Conservation (phyloP, 441 rosid genomes). For the Melastoma candidum region DNA sequence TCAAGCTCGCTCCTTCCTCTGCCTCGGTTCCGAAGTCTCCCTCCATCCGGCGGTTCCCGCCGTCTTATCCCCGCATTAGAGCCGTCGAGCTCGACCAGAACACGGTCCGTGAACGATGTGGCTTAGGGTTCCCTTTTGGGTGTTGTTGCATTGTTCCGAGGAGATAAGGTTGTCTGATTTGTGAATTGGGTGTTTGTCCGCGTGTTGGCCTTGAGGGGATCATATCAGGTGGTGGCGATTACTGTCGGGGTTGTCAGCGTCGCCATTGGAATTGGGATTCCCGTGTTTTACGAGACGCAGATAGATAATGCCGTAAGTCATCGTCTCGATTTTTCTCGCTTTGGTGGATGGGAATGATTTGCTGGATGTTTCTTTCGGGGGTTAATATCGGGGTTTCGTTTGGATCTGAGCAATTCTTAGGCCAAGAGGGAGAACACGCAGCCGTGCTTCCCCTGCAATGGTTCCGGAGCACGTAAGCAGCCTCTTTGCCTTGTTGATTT, state of each 20-base stretch:
- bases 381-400: no score
- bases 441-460: constrained; percentile 89
- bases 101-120: constrained; percentile 35
- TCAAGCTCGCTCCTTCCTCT: constrained; percentile 24
- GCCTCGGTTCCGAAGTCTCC: constrained; percentile 18
- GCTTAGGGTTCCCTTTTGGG: not conserved
- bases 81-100: constrained; percentile 71
- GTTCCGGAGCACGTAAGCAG: constrained; percentile 91
- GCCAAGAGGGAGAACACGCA: constrained; percentile 45
- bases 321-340: not conserved
- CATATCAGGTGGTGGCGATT: constrained; percentile 61
- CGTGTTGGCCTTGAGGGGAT: not conserved
- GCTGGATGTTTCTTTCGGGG: no score
- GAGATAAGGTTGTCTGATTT: not conserved
- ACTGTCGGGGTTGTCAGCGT: constrained; percentile 79
- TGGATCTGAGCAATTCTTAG: no score
- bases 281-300: constrained; percentile 78
- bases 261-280: constrained; percentile 78
- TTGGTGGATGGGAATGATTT: no score
- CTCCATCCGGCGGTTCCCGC: constrained; percentile 30
- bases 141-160: not conserved
- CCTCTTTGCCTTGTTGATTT: not conserved
- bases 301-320: constrained; percentile 75
- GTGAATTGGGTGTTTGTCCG: not conserved
- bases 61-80: constrained; percentile 57